Conservation (phyloP, 2,329 filamentous ascomycete genomes). For the Graphilbum fragrans region DNA sequence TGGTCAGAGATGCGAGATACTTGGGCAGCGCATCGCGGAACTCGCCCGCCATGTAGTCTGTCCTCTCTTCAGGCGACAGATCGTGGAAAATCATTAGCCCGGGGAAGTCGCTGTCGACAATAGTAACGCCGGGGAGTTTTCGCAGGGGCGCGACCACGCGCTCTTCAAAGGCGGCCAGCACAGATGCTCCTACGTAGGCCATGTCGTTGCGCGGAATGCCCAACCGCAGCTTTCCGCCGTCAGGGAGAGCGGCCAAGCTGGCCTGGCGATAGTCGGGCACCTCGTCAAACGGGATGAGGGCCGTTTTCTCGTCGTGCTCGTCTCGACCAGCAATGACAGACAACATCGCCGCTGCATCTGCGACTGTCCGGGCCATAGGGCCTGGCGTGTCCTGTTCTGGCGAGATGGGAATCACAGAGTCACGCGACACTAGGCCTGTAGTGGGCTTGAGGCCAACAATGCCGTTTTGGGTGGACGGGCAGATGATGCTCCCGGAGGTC, state of each 20-base stretch:
- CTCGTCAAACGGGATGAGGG: constrained; percentile 40
- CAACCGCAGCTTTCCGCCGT: constrained; percentile 34
- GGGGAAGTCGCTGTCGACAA: constrained; percentile 29
- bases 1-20: constrained; percentile 43
- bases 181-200: constrained; percentile 10
- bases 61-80: neutral
- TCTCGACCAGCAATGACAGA: constrained; percentile 52
- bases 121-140: constrained; percentile 39
- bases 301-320: constrained; percentile 50
- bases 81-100: constrained; percentile 20
- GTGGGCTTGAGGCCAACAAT: constrained; percentile 59
- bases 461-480: constrained; percentile 41
- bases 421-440: constrained; percentile 50
- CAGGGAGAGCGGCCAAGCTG: constrained; percentile 25
- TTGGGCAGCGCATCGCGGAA: constrained; percentile 42
- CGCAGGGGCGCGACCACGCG: constrained; percentile 36
- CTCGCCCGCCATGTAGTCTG: constrained; percentile 28
- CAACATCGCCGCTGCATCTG: constrained; percentile 51
- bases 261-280: constrained; percentile 4
- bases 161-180: constrained; percentile 38
- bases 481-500: constrained; percentile 52
- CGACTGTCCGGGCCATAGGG: constrained; percentile 50
- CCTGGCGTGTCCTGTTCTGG: constrained; percentile 55
- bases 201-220: constrained; percentile 52
- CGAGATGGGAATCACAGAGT: constrained; percentile 54